Evolutionary conservation across 768 basidiomycete genomes (phyloP), one percentile per base, ranked within the genome.

Genomic region (Naematelia encephala): DNA sequence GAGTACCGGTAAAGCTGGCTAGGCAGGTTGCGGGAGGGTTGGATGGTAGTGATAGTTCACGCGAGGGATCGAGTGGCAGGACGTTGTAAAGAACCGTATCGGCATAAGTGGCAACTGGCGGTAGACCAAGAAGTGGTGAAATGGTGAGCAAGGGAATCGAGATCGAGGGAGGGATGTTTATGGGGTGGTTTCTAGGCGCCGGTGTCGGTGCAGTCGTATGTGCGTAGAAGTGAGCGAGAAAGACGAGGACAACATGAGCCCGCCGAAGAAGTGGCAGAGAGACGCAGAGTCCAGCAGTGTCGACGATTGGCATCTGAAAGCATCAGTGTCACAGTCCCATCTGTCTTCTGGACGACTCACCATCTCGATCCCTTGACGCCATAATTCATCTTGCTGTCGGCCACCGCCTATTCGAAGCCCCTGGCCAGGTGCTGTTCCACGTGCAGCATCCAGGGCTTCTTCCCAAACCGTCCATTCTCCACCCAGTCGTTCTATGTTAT

Each of bases 11-110:
- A 79, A 96, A 94, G 3, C 70, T 74, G 13, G 66, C 68, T 42
- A 76, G 45, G 28, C 71, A 70, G 1, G 59, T 54, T 39, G 68
- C 67, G 44, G 82, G 82, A 51, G 92, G 80, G 68, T 90, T 97
- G 21, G 53, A 21, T 11, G 39, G 19, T 16, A 59, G 46, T 28
- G 69, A 60, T 4, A 70, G 67, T 10, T 67, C 43, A 4, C 46
- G 16, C 22, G 56, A n/a, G 2, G 72, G 68, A 45, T 70, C 56
- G 28, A 30, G n/a, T 5, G 76, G 68, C 22, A 64, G 66, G 53
- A 75, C 81, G 74, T 94, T 94, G 78, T 91, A 96, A 25, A 96
- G 82, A 5, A 96, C 91, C 26, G 87, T 87, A 73, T 94, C 91
- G 10, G 91, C 87, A 73, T 91, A 96, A 2, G 91, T 96, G 57